phyloP scores from a whole-genome alignment of 140 eudicot species.

The Oenanthe javanica region DNA sequence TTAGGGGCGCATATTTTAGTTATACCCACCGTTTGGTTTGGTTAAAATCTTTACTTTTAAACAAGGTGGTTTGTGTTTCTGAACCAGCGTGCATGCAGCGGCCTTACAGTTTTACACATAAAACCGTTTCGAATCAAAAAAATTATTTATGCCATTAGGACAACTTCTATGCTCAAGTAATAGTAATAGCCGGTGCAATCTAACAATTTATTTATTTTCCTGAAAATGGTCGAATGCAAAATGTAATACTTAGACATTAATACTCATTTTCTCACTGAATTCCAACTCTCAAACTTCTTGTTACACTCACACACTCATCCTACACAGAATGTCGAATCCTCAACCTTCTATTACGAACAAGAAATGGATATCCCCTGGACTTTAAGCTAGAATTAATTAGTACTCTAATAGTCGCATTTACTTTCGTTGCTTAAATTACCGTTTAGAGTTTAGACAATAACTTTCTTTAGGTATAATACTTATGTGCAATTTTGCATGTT shows the following conservation, averaged over 20 bases:
- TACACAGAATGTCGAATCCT: not conserved
- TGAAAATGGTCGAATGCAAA: not conserved
- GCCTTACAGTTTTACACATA: not conserved
- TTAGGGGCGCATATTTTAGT: conserved; percentile 1
- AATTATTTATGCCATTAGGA: not conserved
- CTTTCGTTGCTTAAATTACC: too few relatives aligned
- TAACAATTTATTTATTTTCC: not conserved
- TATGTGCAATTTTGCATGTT: not conserved
- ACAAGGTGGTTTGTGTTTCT: not conserved
- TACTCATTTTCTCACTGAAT: not conserved
- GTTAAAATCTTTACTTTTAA: not conserved
- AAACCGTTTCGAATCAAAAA: not conserved
- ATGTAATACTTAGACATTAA: not conserved
- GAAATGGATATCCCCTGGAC: not conserved
- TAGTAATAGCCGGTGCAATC: not conserved
- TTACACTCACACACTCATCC: too few relatives aligned
- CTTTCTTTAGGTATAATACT: not conserved
- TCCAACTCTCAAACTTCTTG: not conserved
- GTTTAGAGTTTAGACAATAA: not conserved
- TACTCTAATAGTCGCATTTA: not conserved
- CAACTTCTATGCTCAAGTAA: too few relatives aligned
- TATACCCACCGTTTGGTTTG: conserved; percentile 13
- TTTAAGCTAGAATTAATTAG: not conserved
- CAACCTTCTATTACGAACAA: not conserved
- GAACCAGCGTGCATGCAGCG: not conserved